These are phyloP conservation scores for Stagonosporopsis tanaceti DNA, from an alignment of 2,329 filamentous ascomycete species.

Conservation along the genomic window DNA sequence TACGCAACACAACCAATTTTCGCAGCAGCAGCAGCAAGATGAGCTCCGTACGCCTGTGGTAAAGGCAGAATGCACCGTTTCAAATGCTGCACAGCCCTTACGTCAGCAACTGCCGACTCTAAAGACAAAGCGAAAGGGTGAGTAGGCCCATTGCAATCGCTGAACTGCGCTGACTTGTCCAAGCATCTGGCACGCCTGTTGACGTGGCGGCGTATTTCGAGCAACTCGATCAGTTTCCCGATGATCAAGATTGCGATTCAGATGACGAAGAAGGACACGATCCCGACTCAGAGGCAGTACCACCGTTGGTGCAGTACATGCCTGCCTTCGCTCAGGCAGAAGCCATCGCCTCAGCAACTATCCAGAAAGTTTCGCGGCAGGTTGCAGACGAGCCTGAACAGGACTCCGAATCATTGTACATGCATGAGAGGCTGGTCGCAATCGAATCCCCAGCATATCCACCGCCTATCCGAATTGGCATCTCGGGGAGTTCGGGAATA, in stretches of 20 bases:
- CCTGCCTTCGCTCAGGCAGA: not conserved
- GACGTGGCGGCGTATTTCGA: not conserved
- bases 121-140: not conserved
- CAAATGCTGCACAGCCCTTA: not conserved
- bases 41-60: not conserved
- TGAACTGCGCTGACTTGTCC: not conserved
- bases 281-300: not conserved
- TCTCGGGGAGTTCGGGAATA: not conserved
- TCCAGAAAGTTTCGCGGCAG: not conserved
- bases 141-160: not conserved
- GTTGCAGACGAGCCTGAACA: not conserved
- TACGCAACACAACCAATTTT: too few species aligned
- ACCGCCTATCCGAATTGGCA: not conserved
- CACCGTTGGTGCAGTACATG: not conserved
- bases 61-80: not conserved
- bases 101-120: not conserved
- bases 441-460: not conserved
- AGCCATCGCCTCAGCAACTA: too few species aligned
- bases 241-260: not conserved
- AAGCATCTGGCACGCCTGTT: not conserved
- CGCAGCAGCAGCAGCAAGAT: too few species aligned
- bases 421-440: not conserved
- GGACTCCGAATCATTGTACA: conserved; percentile 1
- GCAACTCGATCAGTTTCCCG: not conserved
- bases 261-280: not conserved